These are phyloP conservation scores for Cladobotryum mycophilum DNA, from an alignment of 2,329 filamentous ascomycete species.

Conservation along the genomic window DNA sequence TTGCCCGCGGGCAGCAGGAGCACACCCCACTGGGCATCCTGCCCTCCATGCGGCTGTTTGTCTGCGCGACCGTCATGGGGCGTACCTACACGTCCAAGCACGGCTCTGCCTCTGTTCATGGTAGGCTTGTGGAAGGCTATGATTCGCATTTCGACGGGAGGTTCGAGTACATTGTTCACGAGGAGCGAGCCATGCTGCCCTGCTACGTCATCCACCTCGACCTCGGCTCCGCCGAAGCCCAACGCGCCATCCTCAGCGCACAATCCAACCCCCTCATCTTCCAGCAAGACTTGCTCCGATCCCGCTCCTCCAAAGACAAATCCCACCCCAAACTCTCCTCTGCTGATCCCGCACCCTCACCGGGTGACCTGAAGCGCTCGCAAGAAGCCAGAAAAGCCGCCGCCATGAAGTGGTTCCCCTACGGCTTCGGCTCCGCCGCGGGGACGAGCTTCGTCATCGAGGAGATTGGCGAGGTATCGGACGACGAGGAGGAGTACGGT, in stretches of 20 bases:
- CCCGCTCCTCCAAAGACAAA: background rate
- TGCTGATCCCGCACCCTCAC: conserved; percentile 5
- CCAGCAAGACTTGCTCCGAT: background rate
- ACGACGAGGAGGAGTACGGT: conserved; percentile 27
- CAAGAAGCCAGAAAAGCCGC: conserved; percentile 33
- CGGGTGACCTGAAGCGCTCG: conserved; percentile 31
- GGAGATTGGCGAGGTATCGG: conserved; percentile 35
- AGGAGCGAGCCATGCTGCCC: conserved; percentile 36
- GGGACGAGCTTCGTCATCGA: conserved; percentile 39
- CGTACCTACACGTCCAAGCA: conserved; percentile 23
- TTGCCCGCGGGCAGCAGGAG: conserved; percentile 24
- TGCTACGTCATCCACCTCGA: conserved; percentile 42
- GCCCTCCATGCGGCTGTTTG: conserved; percentile 35
- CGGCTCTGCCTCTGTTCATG: conserved; percentile 13
- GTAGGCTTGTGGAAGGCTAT: conserved; percentile 20
- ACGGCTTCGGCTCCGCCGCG: conserved; percentile 38
- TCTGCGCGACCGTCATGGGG: conserved; percentile 42
- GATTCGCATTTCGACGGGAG: conserved; percentile 34
- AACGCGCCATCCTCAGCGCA: conserved; percentile 16
- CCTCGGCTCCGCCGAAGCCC: conserved; percentile 27
- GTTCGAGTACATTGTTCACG: conserved; percentile 39
- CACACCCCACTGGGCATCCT: conserved; percentile 25
- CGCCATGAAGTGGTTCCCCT: conserved; percentile 41
- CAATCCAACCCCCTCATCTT: conserved; percentile 11
- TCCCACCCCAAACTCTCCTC: conserved; percentile 10